Evolutionary conservation across 257 asterid species (phyloP).

Genomic region (Gentiana macrophylla): DNA sequence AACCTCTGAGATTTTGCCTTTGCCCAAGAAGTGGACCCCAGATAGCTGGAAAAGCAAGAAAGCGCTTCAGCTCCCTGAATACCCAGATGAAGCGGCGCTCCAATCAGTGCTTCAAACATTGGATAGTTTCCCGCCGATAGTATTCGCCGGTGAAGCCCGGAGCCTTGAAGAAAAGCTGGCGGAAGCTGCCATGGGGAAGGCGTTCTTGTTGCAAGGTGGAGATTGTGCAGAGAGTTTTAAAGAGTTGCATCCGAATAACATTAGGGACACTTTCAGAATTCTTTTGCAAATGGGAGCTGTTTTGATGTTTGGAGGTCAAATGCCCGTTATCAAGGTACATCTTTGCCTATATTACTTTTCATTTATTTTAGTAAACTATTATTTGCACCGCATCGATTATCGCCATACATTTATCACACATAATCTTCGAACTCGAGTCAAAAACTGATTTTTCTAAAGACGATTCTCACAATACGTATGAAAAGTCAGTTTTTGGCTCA

Average conservation of each 20-base stretch:
- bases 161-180: constrained; percentile 58
- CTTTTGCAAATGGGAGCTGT: constrained; percentile 81
- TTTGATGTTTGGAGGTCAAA: constrained; percentile 71
- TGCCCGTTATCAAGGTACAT: constrained; percentile 62
- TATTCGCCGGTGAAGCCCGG: constrained; percentile 82
- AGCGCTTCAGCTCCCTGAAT: constrained; percentile 46
- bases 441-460: too few species aligned
- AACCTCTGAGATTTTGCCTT: constrained; percentile 2
- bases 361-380: neutral
- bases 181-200: constrained; percentile 75
- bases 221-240: constrained; percentile 90
- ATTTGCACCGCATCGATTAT: neutral
- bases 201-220: constrained; percentile 71
- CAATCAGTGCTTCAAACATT: constrained; percentile 46
- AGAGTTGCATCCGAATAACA: constrained; percentile 66
- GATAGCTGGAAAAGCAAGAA: constrained; percentile 46
- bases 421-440: too few species aligned
- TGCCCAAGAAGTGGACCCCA: constrained; percentile 20
- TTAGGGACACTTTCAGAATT: constrained; percentile 70
- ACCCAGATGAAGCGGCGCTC: constrained; percentile 33
- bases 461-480: too few species aligned
- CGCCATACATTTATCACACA: too few species aligned
- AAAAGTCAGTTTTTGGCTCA: too few species aligned
- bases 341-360: neutral
- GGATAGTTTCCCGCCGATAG: constrained; percentile 56